A percentile compares a stretch with the other conserved stretches of the same genome.
Evolutionary conservation across 495 filamentous ascomycete species (phyloP).

Genomic region (Sporormia fimetaria): DNA sequence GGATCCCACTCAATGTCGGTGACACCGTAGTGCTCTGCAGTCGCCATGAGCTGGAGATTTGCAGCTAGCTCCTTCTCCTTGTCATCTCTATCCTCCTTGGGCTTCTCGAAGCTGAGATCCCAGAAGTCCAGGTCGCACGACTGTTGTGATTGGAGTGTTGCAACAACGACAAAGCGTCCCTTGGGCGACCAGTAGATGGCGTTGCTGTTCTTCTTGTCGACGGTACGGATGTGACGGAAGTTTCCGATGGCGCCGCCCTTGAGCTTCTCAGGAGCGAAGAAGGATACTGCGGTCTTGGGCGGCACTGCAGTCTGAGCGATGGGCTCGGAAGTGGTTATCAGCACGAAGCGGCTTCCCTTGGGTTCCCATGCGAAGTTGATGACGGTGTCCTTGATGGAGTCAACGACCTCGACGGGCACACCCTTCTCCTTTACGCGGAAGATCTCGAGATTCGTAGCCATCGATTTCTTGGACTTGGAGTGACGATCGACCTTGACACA

Average conservation of each 20-base stretch:
- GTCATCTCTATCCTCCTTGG: constrained; percentile 72
- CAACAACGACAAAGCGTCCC: constrained; percentile 87
- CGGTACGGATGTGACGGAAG: constrained; percentile 85
- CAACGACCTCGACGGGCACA: constrained; percentile 94
- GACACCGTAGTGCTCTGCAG: constrained; percentile 88
- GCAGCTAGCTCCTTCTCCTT: constrained; percentile 87
- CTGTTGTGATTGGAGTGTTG: constrained; percentile 81
- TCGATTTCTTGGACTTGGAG: constrained; percentile 96
- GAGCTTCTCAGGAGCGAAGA: constrained; percentile 90
- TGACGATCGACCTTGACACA: constrained; percentile 98
- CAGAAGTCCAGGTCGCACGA: constrained; percentile 94
- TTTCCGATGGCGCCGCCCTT: constrained; percentile 71
- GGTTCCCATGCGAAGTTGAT: constrained; percentile 99
- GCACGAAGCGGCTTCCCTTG: constrained; percentile 89
- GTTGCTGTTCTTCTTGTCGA: constrained; percentile 98
- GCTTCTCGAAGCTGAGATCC: constrained; percentile 81
- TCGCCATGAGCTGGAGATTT: constrained; percentile 87
- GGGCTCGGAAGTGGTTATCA: constrained; percentile 88
- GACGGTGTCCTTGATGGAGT: constrained; percentile 92
- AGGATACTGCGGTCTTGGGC: constrained; percentile 89
- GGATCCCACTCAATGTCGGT: constrained; percentile 98
- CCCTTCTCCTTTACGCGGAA: constrained; percentile 95
- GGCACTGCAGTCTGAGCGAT: constrained; percentile 64
- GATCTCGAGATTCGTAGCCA: constrained; percentile 94
- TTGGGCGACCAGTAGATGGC: constrained; percentile 99